These are phyloP conservation scores for Aureobasidium sp. DNA, from an alignment of 2,329 filamentous ascomycete species.

Conservation along the genomic window DNA sequence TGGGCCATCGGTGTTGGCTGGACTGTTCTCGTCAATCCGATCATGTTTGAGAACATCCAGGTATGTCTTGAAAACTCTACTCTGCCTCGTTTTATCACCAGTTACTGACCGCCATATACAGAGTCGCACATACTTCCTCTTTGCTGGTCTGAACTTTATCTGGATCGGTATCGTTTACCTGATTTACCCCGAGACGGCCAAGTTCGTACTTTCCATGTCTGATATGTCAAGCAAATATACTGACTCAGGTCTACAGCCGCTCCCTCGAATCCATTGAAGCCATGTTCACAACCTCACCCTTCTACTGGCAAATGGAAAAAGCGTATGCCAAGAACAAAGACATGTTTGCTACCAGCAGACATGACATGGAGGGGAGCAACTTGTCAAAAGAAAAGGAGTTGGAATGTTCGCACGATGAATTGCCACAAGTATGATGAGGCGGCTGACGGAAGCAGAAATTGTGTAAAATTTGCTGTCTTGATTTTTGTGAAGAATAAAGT, in stretches of 20 bases:
- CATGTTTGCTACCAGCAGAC: background rate
- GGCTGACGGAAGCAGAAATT: background rate
- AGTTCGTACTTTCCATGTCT: too few relatives aligned
- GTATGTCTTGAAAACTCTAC: background rate
- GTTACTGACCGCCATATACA: background rate
- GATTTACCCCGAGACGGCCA: slow-evolving; percentile 38
- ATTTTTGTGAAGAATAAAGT: background rate
- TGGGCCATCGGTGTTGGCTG: slow-evolving; percentile 53
- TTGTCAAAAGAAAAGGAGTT: slow-evolving; percentile 1
- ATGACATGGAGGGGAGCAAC: background rate
- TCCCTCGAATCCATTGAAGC: slow-evolving; percentile 47
- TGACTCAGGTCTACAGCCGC: slow-evolving; percentile 27
- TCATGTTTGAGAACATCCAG: slow-evolving; percentile 44
- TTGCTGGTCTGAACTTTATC: slow-evolving; percentile 45
- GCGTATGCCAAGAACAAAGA: slow-evolving; percentile 27
- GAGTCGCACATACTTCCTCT: slow-evolving; percentile 47
- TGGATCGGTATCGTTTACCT: slow-evolving; percentile 47
- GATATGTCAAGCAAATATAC: too few relatives aligned
- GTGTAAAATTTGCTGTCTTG: background rate
- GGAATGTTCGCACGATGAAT: background rate
- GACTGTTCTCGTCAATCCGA: slow-evolving; percentile 47
- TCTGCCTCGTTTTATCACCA: too few relatives aligned
- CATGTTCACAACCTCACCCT: slow-evolving; percentile 45
- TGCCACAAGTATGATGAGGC: background rate
- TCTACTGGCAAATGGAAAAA: slow-evolving; percentile 41